Evolutionary conservation across 2,329 filamentous ascomycete species (phyloP).

Genomic region (Dactylella cylindrospora): DNA sequence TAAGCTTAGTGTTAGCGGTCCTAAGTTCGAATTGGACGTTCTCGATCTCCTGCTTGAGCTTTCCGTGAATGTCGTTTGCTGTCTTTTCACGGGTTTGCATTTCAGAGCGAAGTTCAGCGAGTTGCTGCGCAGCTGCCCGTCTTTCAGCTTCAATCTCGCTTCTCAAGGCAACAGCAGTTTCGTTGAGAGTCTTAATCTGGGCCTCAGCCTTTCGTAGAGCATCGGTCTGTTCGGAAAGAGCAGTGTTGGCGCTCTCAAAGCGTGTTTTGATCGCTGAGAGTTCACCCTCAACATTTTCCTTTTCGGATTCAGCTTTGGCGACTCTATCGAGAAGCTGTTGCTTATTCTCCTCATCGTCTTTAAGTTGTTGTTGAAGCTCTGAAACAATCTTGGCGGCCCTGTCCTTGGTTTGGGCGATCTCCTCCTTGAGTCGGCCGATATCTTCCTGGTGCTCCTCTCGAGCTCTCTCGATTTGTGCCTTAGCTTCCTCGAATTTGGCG

Average conservation of each 20-base stretch:
- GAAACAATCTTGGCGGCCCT: slow-evolving; percentile 26
- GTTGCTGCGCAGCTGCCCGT: not conserved
- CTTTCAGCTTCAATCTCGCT: slow-evolving; percentile 21
- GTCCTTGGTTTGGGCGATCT: slow-evolving; percentile 26
- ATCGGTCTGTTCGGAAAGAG: slow-evolving; percentile 6
- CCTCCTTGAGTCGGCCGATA: slow-evolving; percentile 8
- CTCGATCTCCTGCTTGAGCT: slow-evolving; percentile 25
- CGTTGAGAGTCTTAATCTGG: slow-evolving; percentile 15
- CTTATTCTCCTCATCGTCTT: slow-evolving; percentile 34
- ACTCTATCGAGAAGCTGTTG: slow-evolving; percentile 36
- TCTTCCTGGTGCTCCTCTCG: slow-evolving; percentile 12
- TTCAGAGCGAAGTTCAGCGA: slow-evolving; percentile 22
- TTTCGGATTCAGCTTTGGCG: slow-evolving; percentile 35
- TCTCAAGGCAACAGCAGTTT: slow-evolving; percentile 5
- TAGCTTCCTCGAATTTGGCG: slow-evolving; percentile 16
- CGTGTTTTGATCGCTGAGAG: slow-evolving; percentile 2
- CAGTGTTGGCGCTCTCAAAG: slow-evolving; percentile 19
- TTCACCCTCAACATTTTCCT: slow-evolving; percentile 7
- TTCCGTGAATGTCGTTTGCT: slow-evolving; percentile 14
- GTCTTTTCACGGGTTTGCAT: slow-evolving; percentile 26
- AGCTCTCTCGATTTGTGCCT: slow-evolving; percentile 15
- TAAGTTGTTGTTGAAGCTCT: slow-evolving; percentile 31
- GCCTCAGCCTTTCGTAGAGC: slow-evolving; percentile 19
- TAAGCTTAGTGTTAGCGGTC: slow-evolving; percentile 30
- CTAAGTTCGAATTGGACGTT: slow-evolving; percentile 28